phyloP scores from a whole-genome alignment of 2,329 filamentous ascomycete genomes.

The Fusarium sp. region DNA sequence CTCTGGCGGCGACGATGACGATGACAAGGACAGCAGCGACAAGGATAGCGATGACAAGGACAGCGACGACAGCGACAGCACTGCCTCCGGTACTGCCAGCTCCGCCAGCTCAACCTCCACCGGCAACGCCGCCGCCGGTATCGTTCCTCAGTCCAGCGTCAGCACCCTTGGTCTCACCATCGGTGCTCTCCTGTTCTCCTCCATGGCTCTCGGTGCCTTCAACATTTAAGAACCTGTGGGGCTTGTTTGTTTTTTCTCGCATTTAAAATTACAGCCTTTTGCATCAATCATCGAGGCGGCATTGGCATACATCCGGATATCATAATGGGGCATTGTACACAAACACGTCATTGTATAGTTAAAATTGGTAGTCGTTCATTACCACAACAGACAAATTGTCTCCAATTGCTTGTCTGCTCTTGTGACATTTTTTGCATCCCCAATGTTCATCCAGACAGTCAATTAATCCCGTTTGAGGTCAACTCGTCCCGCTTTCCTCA shows the following conservation, averaged over 20 bases:
- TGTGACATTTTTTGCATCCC: background rate
- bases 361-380: conserved; percentile 11
- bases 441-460: background rate
- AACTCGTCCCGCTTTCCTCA: background rate
- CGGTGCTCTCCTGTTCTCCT: conserved; percentile 52
- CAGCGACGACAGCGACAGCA: conserved; percentile 13
- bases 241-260: background rate
- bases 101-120: conserved; percentile 27
- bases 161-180: conserved; percentile 50
- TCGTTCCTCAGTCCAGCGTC: conserved; percentile 40
- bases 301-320: conserved; percentile 18
- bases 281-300: conserved; percentile 8
- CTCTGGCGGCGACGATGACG: conserved; percentile 28
- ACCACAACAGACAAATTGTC: background rate
- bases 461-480: background rate
- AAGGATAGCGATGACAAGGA: conserved; percentile 17
- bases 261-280: conserved; percentile 22
- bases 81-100: conserved; percentile 16
- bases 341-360: conserved; percentile 19
- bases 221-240: conserved; percentile 31
- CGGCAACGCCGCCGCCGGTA: conserved; percentile 36
- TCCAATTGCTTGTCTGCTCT: background rate
- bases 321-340: conserved; percentile 21
- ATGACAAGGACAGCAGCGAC: conserved; percentile 3
- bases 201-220: conserved; percentile 42